Percentiles rank a stretch among this genome's conserved stretches.
Conservation (phyloP, 2,329 filamentous ascomycete genomes). For the Ambrosiella beaveri region DNA sequence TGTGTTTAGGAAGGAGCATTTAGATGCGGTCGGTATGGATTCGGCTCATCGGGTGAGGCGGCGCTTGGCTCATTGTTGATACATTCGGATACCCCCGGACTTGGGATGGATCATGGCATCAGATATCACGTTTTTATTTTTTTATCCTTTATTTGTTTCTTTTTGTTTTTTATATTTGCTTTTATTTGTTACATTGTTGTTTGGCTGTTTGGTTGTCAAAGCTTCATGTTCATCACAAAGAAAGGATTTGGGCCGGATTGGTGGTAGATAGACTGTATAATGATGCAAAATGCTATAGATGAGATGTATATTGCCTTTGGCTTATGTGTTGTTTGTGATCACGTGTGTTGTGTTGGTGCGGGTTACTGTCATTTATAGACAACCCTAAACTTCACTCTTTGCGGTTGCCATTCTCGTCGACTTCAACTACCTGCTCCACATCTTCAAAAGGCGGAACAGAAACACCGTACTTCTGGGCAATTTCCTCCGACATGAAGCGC, state of each 20-base stretch:
- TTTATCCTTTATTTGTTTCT: neutral
- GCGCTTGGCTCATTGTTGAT: neutral
- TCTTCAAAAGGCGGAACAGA: slow-evolving; percentile 71
- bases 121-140: slow-evolving; percentile 1
- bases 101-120: neutral
- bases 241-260: neutral
- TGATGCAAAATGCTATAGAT: neutral
- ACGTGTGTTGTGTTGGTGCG: neutral
- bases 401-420: slow-evolving; percentile 22
- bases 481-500: slow-evolving; percentile 57
- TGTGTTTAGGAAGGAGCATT: neutral
- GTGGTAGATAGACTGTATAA: neutral
- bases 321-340: neutral
- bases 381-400: neutral
- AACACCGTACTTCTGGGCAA: slow-evolving; percentile 74
- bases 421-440: slow-evolving; percentile 76
- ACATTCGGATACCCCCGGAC: neutral
- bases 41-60: neutral
- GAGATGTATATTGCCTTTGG: neutral
- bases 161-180: neutral
- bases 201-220: neutral
- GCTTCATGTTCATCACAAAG: neutral
- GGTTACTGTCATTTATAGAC: neutral
- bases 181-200: neutral
- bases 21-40: neutral